These are phyloP conservation scores for Lindgomyces ingoldianus DNA, from an alignment of 495 filamentous ascomycete species.

Conservation along the genomic window DNA sequence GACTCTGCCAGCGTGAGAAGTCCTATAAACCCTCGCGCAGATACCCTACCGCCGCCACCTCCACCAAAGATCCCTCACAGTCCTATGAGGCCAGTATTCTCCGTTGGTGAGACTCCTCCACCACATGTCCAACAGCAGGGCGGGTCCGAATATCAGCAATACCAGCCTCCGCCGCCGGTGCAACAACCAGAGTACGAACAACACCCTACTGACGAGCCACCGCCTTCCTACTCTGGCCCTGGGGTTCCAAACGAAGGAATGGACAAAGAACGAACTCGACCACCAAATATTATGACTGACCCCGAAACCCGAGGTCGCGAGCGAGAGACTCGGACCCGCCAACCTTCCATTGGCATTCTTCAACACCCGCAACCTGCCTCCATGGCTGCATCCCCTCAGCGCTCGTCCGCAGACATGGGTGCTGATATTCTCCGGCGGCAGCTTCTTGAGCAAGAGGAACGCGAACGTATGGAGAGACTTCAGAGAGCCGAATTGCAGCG, in stretches of 20 bases:
- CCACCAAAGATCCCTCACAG: slow-evolving; percentile 30
- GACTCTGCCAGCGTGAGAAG: slow-evolving; percentile 9
- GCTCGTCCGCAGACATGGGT: slow-evolving; percentile 33
- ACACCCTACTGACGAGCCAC: slow-evolving; percentile 25
- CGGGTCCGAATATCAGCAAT: slow-evolving; percentile 9
- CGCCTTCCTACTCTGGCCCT: slow-evolving; percentile 28
- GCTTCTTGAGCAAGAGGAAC: slow-evolving; percentile 31
- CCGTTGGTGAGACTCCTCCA: neutral
- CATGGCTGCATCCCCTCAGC: slow-evolving; percentile 35
- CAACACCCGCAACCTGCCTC: slow-evolving; percentile 36
- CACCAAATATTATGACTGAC: slow-evolving; percentile 26
- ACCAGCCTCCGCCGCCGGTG: neutral
- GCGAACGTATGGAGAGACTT: slow-evolving; percentile 26
- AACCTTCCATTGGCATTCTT: slow-evolving; percentile 27
- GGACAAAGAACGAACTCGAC: slow-evolving; percentile 27
- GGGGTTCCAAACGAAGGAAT: slow-evolving; percentile 17
- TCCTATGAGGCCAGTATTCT: slow-evolving; percentile 14
- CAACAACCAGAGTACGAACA: slow-evolving; percentile 21
- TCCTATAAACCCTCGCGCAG: slow-evolving; percentile 24
- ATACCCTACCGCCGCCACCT: slow-evolving; percentile 26
- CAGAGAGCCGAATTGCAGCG: slow-evolving; percentile 24
- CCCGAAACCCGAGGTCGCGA: slow-evolving; percentile 18
- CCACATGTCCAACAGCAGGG: neutral
- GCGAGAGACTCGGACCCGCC: slow-evolving; percentile 9
- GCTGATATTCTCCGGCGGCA: slow-evolving; percentile 31